Evolutionary conservation across 2,329 filamentous ascomycete species (phyloP).

Genomic region (Alternaria sp.): DNA sequence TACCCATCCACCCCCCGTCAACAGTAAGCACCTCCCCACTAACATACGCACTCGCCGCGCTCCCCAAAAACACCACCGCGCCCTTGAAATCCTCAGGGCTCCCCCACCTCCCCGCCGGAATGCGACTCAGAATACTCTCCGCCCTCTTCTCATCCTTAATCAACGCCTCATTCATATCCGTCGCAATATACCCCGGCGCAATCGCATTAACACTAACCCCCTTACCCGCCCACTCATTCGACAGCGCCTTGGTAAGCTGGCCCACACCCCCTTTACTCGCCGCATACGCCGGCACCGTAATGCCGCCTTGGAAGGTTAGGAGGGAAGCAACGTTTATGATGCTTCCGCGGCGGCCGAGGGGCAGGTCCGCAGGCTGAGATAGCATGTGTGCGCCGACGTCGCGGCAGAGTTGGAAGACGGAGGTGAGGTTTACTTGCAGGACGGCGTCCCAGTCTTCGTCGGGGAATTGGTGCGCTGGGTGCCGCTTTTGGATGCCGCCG

Average conservation of each 20-base stretch:
- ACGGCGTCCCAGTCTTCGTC: conserved; percentile 80
- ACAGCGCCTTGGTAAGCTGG: conserved; percentile 83
- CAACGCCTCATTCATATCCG: conserved; percentile 91
- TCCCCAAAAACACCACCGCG: conserved; percentile 76
- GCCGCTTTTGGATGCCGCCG: conserved; percentile 82
- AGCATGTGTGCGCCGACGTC: conserved; percentile 84
- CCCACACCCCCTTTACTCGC: conserved; percentile 84
- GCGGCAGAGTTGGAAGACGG: conserved; percentile 78
- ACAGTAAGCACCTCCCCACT: conserved; percentile 82
- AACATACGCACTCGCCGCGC: conserved; percentile 78
- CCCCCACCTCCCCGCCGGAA: conserved; percentile 86
- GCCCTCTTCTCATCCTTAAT: conserved; percentile 74
- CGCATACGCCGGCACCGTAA: conserved; percentile 88
- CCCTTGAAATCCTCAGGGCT: conserved; percentile 88
- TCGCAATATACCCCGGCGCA: conserved; percentile 87
- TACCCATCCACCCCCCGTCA: conserved; percentile 92
- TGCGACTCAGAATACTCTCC: conserved; percentile 76
- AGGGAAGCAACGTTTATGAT: conserved; percentile 88
- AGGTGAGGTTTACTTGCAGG: conserved; percentile 83
- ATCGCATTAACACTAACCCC: conserved; percentile 88
- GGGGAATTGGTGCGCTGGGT: conserved; percentile 77
- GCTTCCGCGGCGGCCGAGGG: conserved; percentile 63
- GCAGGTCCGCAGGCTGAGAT: conserved; percentile 57
- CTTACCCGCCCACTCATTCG: conserved; percentile 83
- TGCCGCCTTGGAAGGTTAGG: conserved; percentile 82